Base-by-base conservation (phyloP, 805 yeast genomes). In the Wickerhamomyces chaumierensis region DNA sequence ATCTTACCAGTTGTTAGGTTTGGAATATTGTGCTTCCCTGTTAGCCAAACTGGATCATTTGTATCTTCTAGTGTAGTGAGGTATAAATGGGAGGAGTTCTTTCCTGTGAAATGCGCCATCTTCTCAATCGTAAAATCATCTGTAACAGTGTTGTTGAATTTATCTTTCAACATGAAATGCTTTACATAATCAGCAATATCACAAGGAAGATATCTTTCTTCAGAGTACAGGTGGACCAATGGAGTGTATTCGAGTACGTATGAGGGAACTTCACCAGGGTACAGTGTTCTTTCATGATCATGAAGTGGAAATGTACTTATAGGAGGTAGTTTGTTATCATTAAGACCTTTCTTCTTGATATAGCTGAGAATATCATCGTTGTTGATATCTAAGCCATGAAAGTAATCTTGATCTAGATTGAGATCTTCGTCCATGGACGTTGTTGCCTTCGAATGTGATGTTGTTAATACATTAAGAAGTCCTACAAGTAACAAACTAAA, bases 131-230 rank as follows among this genome's bases (percentile, higher is more conserved):
- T 44, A 57, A 19, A 17, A 14, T 39, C 47, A 57, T 31, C 49
- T 2, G 66, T 46, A 3, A 54, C 49, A 0, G 76, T 56, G 2
- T 80, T 81, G 48, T 74, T 68, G 18, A 9, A 16, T 8, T 48
- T 54, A 47, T 68, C 71, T 17, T 68, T 68, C 17, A 81, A 68
- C 45, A 70, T 71, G 60, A 85, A 82, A 53, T 84, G 73, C 6
- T 62, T 60, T 6, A 84, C 87, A 55, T 60, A 90, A 17, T 81
- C 73, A 21, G 65, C 69, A 31, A 87, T 69, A 51, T 86, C 94
- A 49, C 85, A 85, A 0, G 98, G 95, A 47, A 81, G 63, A 53
- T 88, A 90, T 39, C 66, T 60, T 51, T 90, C 98, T 53, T 90
- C 98, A 1, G 94, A 78, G 61, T 90, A 88, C 11, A 90, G 64